Base-by-base conservation (phyloP, 2,329 filamentous ascomycete species). In the Cordyceps militaris region DNA sequence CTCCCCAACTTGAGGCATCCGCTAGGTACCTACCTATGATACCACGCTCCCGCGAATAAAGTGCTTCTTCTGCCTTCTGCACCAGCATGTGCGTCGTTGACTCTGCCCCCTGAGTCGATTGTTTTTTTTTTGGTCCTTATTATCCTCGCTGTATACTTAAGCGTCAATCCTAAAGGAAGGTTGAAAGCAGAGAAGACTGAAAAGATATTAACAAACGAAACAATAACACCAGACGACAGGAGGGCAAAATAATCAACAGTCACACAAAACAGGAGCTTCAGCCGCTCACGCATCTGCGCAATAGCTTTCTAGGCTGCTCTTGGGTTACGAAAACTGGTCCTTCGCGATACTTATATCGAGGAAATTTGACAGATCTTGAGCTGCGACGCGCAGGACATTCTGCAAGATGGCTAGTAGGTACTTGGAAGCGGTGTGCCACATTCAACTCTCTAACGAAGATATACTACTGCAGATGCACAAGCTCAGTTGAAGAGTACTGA, bases 401-500 rank as follows among this genome's bases (percentile, higher is more conserved):
- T 44, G 14, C 36, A 40, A 52, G 36, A 58, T 58, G 56, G 28
- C 48, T 51, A 32, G 56, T 58, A 47, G 38, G 56, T 58, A 16
- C 24, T 10, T 9, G 28, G 6, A 14, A 48, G 38, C 9, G 16
- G 3, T 13, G 28, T n/a, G 21, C 9, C n/a, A 19, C 16, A 7
- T 34, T 34, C 23, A 40, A 9, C 14, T 10, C 2, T 24, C 52
- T 49, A 21, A 56, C 53, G 10, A 19, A 38, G 23, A 8, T 2
- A 13, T 30, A 23, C 21, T 10, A 44, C 26, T 21, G 16, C 23
- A 56, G 53, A n/a, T 30, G 32, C 40, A 48, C 30, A 42, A 10
- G 19, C 53, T 19, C 42, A 47, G 38, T 54, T 57, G 2, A 52
- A 57, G 16, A 54, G 53, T 49, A 53, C 53, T n/a, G 54, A 51